Percentiles rank a stretch among this genome's conserved stretches.
These are phyloP conservation scores for Venturia carpophila DNA, from an alignment of 2,329 filamentous ascomycete species.

Conservation along the genomic window DNA sequence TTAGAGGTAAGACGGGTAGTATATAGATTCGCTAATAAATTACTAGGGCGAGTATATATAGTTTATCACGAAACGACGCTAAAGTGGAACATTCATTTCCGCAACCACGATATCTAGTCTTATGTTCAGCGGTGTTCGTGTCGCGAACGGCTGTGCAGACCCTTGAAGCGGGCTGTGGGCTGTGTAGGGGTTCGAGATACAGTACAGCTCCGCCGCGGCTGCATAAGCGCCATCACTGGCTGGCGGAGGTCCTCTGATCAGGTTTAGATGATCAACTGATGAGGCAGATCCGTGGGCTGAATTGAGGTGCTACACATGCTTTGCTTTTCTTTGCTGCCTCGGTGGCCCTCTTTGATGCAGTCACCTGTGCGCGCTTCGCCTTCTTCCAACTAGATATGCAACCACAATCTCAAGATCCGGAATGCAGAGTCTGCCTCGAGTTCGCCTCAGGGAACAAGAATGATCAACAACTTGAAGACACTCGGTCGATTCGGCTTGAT, in stretches of 20 bases:
- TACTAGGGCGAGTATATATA: too few relatives aligned
- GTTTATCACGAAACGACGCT: too few relatives aligned
- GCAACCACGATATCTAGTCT: too few relatives aligned
- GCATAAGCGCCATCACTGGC: neutral
- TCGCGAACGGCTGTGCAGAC: neutral
- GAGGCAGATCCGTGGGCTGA: conserved; percentile 5
- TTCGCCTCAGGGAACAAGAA: neutral
- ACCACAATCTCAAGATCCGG: neutral
- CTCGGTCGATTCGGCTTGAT: neutral
- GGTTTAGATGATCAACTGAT: neutral
- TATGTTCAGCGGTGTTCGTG: neutral
- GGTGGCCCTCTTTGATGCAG: neutral
- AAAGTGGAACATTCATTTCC: too few relatives aligned
- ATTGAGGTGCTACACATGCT: neutral
- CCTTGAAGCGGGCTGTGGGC: conserved; percentile 5
- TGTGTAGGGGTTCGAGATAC: conserved; percentile 1
- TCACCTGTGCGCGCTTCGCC: neutral
- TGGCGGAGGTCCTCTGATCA: neutral
- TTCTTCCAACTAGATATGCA: neutral
- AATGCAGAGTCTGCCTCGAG: neutral
- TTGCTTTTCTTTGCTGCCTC: neutral
- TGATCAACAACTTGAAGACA: neutral
- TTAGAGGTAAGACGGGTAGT: too few relatives aligned
- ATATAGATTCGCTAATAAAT: too few relatives aligned
- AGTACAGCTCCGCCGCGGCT: neutral